Conservation (phyloP, 495 filamentous ascomycete species). For the Entonaema liquescens region DNA sequence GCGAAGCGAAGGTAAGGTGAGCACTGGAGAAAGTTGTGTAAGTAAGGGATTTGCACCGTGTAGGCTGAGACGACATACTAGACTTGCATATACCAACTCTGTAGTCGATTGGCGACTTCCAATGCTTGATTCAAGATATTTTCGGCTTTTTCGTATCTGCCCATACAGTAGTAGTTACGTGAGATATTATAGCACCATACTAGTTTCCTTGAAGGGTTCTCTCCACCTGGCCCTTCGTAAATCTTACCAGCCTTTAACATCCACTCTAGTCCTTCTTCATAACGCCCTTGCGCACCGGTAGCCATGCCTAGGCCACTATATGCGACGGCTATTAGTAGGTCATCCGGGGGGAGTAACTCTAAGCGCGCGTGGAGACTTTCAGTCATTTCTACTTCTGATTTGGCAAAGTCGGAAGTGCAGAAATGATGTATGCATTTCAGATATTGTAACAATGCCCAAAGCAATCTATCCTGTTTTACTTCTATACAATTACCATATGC, state of each 20-base stretch:
- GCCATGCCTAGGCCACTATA: constrained; percentile 22
- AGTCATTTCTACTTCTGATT: constrained; percentile 17
- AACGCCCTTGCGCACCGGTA: constrained; percentile 1
- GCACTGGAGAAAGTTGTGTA: constrained; percentile 1
- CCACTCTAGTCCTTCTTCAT: constrained; percentile 26
- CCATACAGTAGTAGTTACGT: constrained; percentile 25
- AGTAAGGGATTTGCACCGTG: background rate
- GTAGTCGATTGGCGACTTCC: constrained; percentile 1
- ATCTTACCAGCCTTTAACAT: constrained; percentile 13
- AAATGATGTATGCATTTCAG: constrained; percentile 20
- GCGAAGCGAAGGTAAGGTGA: constrained; percentile 18
- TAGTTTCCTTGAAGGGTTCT: constrained; percentile 11
- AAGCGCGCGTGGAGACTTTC: constrained; percentile 19
- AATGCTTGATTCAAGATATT: background rate
- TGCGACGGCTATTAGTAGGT: constrained; percentile 14
- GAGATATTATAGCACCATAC: constrained; percentile 26
- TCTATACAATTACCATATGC: constrained; percentile 8
- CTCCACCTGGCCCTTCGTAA: constrained; percentile 12
- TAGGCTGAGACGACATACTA: constrained; percentile 10
- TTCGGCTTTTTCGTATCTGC: constrained; percentile 15
- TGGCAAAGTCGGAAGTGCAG: constrained; percentile 15
- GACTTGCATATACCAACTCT: constrained; percentile 32
- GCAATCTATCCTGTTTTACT: background rate
- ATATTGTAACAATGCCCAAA: constrained; percentile 17
- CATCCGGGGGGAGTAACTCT: constrained; percentile 15